phyloP scores from a whole-genome alignment of 768 basidiomycete genomes.

The Xerocomellus chrysenteron region DNA sequence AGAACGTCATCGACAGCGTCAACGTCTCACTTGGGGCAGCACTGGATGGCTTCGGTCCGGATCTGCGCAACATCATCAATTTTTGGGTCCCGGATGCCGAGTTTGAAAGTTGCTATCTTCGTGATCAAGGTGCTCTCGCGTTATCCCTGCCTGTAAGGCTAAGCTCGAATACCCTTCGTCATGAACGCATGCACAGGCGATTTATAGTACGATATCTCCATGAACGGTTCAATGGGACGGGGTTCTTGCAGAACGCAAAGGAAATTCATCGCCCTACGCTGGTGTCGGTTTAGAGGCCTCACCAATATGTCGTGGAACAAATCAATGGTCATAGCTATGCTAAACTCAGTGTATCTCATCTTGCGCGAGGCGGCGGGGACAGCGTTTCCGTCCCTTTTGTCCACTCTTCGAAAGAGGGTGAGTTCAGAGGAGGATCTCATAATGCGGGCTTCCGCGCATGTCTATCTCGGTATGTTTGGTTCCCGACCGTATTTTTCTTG shows the following conservation, averaged over 20 bases:
- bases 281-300: slow-evolving; percentile 45
- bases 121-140: slow-evolving; percentile 51
- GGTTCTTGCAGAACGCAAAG: slow-evolving; percentile 34
- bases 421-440: slow-evolving; percentile 17
- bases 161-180: background rate
- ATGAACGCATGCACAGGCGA: background rate
- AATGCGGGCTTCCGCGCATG: slow-evolving; percentile 13
- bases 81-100: too few relatives aligned
- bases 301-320: slow-evolving; percentile 43
- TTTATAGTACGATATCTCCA: slow-evolving; percentile 31
- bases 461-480: slow-evolving; percentile 10
- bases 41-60: too few relatives aligned
- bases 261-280: slow-evolving; percentile 26
- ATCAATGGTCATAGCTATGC: slow-evolving; percentile 20
- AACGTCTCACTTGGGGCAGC: too few relatives aligned
- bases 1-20: too few relatives aligned
- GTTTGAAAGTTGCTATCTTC: slow-evolving; percentile 49
- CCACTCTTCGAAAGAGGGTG: slow-evolving; percentile 3
- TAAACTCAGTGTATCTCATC: too few relatives aligned
- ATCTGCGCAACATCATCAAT: too few relatives aligned
- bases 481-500: too few relatives aligned
- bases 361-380: slow-evolving; percentile 27
- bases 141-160: slow-evolving; percentile 9
- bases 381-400: background rate
- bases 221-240: slow-evolving; percentile 35